phyloP scores from a whole-genome alignment of 306 rosid genomes.

The Fagus sylvatica region DNA sequence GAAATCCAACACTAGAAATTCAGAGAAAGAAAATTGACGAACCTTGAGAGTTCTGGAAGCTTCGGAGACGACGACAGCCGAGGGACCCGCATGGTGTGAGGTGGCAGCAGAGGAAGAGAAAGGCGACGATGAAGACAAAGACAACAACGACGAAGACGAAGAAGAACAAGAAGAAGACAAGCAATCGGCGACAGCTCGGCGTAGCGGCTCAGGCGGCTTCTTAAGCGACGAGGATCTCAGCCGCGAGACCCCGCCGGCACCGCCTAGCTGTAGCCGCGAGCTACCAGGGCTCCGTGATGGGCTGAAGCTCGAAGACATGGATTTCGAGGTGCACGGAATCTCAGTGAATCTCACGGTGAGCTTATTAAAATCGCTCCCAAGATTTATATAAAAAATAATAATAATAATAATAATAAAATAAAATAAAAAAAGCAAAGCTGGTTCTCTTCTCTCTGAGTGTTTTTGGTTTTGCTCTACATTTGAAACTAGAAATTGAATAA shows the following conservation, averaged over 20 bases:
- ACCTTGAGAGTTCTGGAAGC: constrained; percentile 95
- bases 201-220: constrained; percentile 92
- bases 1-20: neutral
- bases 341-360: constrained; percentile 31
- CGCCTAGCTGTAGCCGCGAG: constrained; percentile 53
- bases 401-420: too few species aligned
- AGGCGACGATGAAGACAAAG: neutral
- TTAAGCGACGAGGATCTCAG: constrained; percentile 75
- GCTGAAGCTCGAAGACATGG: constrained; percentile 71
- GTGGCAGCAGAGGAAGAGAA: constrained; percentile 17
- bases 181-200: constrained; percentile 86
- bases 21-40: constrained; percentile 8
- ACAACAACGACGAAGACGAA: too few species aligned
- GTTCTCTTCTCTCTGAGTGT: neutral
- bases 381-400: too few species aligned
- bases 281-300: constrained; percentile 68
- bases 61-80: constrained; percentile 52
- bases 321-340: constrained; percentile 10
- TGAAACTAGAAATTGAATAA: too few species aligned
- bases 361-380: neutral
- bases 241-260: constrained; percentile 54
- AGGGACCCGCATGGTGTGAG: constrained; percentile 53
- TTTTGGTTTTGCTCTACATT: too few species aligned
- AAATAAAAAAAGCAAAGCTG: neutral
- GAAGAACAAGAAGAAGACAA: constrained; percentile 51